These are phyloP conservation scores for Magnolia sinica DNA, from an alignment of 164 flowering plant genomes.

Conservation along the genomic window DNA sequence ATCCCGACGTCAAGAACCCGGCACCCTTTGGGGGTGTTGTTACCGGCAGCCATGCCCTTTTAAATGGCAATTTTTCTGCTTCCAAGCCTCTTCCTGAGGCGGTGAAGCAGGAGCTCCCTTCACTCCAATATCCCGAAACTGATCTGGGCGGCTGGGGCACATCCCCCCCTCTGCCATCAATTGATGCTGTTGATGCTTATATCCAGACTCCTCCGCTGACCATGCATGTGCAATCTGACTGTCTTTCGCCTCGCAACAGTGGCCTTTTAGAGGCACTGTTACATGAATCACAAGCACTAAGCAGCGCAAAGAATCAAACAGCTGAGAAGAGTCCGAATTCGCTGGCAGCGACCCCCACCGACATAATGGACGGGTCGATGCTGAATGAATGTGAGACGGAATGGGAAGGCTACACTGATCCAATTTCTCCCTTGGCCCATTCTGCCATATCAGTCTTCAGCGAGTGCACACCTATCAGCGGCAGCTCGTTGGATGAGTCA, in stretches of 20 bases:
- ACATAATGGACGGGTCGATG: constrained; percentile 29
- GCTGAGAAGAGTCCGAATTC: constrained; percentile 48
- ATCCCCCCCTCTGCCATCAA: constrained; percentile 17
- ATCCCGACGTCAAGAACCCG: constrained; percentile 18
- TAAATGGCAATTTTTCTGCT: constrained; percentile 85
- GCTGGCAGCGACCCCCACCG: constrained; percentile 35
- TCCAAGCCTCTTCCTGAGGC: constrained; percentile 63
- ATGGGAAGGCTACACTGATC: constrained; percentile 45
- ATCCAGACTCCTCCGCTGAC: constrained; percentile 29
- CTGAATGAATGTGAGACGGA: constrained; percentile 30
- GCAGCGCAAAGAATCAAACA: constrained; percentile 40
- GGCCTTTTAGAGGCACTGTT: constrained; percentile 70
- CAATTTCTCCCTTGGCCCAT: constrained; percentile 59
- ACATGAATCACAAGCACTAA: constrained; percentile 41
- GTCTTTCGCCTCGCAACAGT: constrained; percentile 52
- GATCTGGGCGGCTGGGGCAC: constrained; percentile 60
- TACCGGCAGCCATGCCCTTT: constrained; percentile 69
- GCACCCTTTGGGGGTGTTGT: constrained; percentile 22
- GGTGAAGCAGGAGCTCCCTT: constrained; percentile 99
- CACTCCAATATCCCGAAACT: constrained; percentile 92
- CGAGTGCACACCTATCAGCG: constrained; percentile 46
- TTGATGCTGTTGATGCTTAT: constrained; percentile 30
- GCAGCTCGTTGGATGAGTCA: constrained; percentile 49
- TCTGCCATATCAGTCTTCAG: constrained; percentile 57
- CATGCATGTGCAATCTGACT: constrained; percentile 37